Evolutionary conservation across 129 eudicot genomes (phyloP).

Genomic region (Smallanthus sonchifolius): DNA sequence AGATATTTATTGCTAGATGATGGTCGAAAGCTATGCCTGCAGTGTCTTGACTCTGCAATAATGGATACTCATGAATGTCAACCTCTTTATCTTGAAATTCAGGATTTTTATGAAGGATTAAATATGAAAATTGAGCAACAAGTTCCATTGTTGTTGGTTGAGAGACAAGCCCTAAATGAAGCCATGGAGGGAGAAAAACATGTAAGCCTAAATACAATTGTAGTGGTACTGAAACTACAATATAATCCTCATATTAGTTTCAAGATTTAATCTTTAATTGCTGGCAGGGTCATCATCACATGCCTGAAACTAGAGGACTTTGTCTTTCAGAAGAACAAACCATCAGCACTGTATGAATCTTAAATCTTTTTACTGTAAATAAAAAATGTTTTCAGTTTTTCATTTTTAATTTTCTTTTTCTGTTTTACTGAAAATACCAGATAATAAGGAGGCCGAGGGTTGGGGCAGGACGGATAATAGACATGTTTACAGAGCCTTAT

Average conservation of each 20-base stretch:
- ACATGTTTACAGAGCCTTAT: constrained; percentile 90
- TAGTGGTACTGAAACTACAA: not conserved
- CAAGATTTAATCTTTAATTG: constrained; percentile 11
- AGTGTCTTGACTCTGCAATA: constrained; percentile 88
- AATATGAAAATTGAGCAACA: constrained; percentile 89
- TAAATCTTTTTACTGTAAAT: not conserved
- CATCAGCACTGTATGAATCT: constrained; percentile 66
- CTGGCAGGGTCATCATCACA: constrained; percentile 89
- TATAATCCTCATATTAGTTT: not conserved
- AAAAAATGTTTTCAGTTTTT: not conserved
- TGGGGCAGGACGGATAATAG: constrained; percentile 71
- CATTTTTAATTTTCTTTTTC: not conserved
- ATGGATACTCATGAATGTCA: constrained; percentile 96
- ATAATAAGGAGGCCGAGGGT: constrained; percentile 75
- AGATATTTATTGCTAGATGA: constrained; percentile 70
- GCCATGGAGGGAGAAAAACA: constrained; percentile 97
- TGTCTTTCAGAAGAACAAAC: constrained; percentile 99
- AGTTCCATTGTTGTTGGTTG: constrained; percentile 85
- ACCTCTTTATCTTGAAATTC: constrained; percentile 90
- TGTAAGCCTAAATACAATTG: constrained; percentile 34
- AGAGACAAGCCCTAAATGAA: constrained; percentile 94
- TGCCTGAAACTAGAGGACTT: constrained; percentile 98
- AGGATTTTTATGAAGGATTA: constrained; percentile 90
- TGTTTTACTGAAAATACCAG: constrained; percentile 35
- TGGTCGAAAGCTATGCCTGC: constrained; percentile 90